A percentile compares a stretch with the other conserved stretches of the same genome.
These are phyloP conservation scores for Solanum verrucosum DNA, from an alignment of 257 asterid species.

Conservation along the genomic window DNA sequence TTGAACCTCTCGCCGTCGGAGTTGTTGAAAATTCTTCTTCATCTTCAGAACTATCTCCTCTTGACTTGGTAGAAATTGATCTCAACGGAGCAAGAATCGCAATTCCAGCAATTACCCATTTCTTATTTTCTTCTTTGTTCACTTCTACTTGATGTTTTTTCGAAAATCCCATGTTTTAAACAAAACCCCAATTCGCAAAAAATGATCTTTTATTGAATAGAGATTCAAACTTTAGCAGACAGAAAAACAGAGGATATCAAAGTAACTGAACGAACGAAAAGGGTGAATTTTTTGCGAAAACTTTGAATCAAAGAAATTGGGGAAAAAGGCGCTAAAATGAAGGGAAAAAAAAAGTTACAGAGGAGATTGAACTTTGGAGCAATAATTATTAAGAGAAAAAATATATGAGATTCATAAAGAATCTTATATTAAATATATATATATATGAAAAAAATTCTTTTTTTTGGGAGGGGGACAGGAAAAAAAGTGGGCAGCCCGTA, in stretches of 20 bases:
- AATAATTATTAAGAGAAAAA: not conserved
- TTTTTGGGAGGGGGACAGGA: not conserved
- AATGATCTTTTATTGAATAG: not conserved
- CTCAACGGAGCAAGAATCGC: conserved; percentile 48
- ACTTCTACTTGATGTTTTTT: conserved; percentile 45
- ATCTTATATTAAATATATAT: not conserved
- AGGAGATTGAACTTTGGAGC: not conserved
- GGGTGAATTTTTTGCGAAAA: conserved; percentile 1
- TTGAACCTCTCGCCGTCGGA: conserved; percentile 63
- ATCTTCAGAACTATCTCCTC: conserved; percentile 25
- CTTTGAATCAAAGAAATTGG: conserved; percentile 10
- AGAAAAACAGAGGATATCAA: not conserved
- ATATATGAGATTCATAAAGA: not conserved
- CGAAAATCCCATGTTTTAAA: conserved; percentile 43
- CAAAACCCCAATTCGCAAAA: not conserved
- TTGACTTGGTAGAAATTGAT: conserved; percentile 36
- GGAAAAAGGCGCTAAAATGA: conserved; percentile 50
- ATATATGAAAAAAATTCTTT: not conserved
- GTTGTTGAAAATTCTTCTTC: conserved; percentile 45
- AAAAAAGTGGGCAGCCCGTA: conserved; percentile 34
- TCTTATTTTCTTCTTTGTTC: conserved; percentile 41
- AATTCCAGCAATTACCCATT: conserved; percentile 66
- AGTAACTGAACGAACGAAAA: conserved; percentile 16
- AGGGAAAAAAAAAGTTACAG: not conserved
- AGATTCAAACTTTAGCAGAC: not conserved